Conservation (phyloP, 1,284 basidiomycete genomes). For the Thelephora terrestris region DNA sequence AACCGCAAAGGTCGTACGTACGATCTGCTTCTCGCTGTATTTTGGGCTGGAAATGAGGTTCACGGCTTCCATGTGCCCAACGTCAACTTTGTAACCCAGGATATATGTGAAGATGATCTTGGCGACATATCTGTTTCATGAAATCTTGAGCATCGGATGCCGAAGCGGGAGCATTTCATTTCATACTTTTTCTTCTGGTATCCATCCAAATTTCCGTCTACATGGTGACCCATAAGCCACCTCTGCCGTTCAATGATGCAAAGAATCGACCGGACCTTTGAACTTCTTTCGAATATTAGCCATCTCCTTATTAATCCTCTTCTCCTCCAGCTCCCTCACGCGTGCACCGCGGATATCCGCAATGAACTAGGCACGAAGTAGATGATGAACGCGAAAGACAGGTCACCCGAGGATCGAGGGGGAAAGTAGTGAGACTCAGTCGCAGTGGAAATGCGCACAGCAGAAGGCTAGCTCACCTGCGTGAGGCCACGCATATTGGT, state of each 20-base stretch:
- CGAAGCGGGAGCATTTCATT: constrained; percentile 18
- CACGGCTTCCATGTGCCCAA: constrained; percentile 99
- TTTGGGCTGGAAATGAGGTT: constrained; percentile 94
- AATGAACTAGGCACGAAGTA: constrained; percentile 65
- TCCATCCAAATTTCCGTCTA: constrained; percentile 94
- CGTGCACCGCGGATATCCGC: constrained; percentile 92
- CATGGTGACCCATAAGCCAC: neutral
- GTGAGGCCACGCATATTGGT: constrained; percentile 85
- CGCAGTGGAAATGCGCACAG: neutral
- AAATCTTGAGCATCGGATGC: constrained; percentile 10
- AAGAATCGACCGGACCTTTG: constrained; percentile 53
- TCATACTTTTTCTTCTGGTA: constrained; percentile 97
- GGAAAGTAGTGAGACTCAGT: neutral
- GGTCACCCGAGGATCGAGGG: constrained; percentile 2
- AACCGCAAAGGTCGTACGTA: constrained; percentile 30
- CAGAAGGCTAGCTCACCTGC: constrained; percentile 43
- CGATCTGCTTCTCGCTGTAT: constrained; percentile 99
- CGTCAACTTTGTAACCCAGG: constrained; percentile 96
- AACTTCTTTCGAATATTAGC: constrained; percentile 99
- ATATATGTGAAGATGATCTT: constrained; percentile 99
- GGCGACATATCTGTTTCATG: constrained; percentile 62
- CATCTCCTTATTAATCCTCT: constrained; percentile 99
- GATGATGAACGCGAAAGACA: neutral
- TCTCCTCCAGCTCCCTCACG: constrained; percentile 88
- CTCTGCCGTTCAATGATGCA: constrained; percentile 1